Evolutionary conservation across 257 asterid genomes (phyloP), one percentile per base, ranked within the genome.

Genomic region (Euphrasia confusa): DNA sequence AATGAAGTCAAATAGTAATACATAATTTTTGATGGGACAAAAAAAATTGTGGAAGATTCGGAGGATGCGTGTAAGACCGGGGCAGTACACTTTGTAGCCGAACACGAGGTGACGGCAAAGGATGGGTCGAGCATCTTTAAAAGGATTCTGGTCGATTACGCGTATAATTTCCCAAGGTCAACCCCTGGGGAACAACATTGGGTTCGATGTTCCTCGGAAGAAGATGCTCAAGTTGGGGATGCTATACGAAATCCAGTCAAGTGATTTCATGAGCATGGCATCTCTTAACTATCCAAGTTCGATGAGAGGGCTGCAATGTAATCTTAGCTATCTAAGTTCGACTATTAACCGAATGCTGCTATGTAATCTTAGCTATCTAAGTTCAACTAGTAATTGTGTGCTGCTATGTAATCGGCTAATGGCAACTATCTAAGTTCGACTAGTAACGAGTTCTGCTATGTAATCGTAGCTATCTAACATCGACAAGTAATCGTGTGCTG

Each of bases 141-240:
- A 76, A 87, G 77, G 66, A 48, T 79, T 21, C 72, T 64, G 15
- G 79, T 83, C 12, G 80, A 85, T 53, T 71, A 72, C 58, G 87
- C 78, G 0, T 86, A 84, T 50, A 48, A 60, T 71, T 83, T 84
- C 70, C 83, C n/a, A 58, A 94, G 75, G 81, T 81, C 77, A 88
- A 84, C 52, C n/a, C n/a, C 79, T 78, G 70, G 81, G 96, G 27
- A 71, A 84, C 59, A 87, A 77, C 57, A 83, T 78, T 53, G 8
- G 58, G 24, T 21, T 21, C 57, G 8, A 80, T 9, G 83, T 88
- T 64, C 96, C 96, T 0, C 47, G 74, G 42, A 74, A 72, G 3
- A 78, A 77, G 80, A 87, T 83, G 56, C 80, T 88, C 4, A 79
- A 79, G 56, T 89, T 88, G 39, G 94, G 96, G 47, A 88, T 88